Percentiles rank a stretch among this genome's conserved stretches.
These are phyloP conservation scores for Arthrobotrys entomopaga DNA, from an alignment of 2,329 filamentous ascomycete genomes.

Conservation along the genomic window DNA sequence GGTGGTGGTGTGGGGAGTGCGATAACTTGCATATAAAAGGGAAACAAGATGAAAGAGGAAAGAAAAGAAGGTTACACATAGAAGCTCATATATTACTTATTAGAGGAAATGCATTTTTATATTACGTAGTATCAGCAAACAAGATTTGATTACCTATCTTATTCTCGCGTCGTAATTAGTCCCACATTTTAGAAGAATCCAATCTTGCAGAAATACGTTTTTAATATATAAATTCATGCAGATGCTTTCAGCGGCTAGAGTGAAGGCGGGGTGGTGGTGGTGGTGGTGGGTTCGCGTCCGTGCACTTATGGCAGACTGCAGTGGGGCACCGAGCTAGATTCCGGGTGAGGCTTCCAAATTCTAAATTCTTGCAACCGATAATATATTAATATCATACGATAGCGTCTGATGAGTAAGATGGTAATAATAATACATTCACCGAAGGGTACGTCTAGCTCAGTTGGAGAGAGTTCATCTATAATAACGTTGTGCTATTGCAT, in stretches of 20 bases:
- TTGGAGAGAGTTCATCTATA: no score
- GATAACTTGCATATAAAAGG: not conserved
- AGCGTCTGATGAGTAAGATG: no score
- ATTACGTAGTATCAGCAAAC: no score
- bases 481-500: no score
- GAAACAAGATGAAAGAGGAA: conserved; percentile 6
- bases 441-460: no score
- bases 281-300: conserved; percentile 12
- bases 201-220: conserved; percentile 21
- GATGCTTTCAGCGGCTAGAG: no score
- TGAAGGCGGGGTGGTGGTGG: not conserved
- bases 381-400: not conserved
- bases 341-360: no score
- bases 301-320: conserved; percentile 6
- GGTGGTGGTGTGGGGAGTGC: no score
- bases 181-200: conserved; percentile 28
- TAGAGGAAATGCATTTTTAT: no score
- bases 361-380: no score
- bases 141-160: not conserved
- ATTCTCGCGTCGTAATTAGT: not conserved
- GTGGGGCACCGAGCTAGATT: not conserved
- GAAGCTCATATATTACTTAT: no score
- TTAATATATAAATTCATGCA: conserved; percentile 3
- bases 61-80: not conserved
- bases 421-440: no score